Base-by-base conservation (phyloP, 1,139 yeast species). In the Scheffersomyces illinoinensis region DNA sequence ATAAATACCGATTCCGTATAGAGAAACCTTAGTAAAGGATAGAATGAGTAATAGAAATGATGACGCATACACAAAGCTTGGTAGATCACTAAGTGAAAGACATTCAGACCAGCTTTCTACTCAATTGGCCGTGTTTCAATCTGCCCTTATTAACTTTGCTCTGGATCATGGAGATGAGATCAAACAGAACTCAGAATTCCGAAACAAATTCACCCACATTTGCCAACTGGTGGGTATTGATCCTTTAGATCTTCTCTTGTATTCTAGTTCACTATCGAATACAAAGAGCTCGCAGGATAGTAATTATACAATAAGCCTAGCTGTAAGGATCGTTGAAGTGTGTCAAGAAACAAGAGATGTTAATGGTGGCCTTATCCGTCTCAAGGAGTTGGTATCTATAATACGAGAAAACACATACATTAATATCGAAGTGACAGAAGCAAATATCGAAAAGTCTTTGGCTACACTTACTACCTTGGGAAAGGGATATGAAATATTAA, bases 201-300 rank as follows among this genome's bases (percentile, higher is more conserved):
- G 95, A 53, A 76, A 82, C 33, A 88, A 89, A 68, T 91, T 92
- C 73, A 85, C 91, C 53, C 84, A 85, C 61, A 87, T 92, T 81
- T 90, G 97, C 66, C 79, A 82, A 23, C 86, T 89, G 67, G 87
- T 91, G 20, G 97, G 97, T 1, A 86, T 91, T n/a, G 97, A 92
- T 69, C 95, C 97, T 0, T 72, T 91, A 51, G 88, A 88, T 49
- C 74, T 85, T 48, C 70, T 81, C 49, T 76, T 81, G 55, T 66
- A 60, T 60, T 64, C 68, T 26, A 24, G 51, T 20, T 48, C 51
- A 48, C 14, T 12, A 20, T 8, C 51, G 24, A 57, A 12, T 54
- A 54, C 49, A 33, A 59, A 58, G 52, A 39, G 48, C 23, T 54
- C 57, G 7, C 62, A 62, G 6, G 78, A 76, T n/a, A 80, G 81